Conservation (phyloP, 1,139 yeast genomes). For the Candida frijolesensis region DNA sequence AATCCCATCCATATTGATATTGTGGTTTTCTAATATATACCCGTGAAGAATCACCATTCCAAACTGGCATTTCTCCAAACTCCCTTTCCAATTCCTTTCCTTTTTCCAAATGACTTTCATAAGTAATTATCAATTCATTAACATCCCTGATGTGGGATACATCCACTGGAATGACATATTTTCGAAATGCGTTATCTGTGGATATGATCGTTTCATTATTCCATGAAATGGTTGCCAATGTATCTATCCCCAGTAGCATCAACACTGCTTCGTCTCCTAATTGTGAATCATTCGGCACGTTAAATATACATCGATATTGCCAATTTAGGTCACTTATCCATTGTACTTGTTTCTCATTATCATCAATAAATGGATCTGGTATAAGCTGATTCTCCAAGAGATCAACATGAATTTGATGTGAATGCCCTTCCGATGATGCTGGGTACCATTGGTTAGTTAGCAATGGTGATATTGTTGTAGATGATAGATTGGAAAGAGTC, state of each 20-base stretch:
- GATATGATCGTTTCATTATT: constrained; percentile 33
- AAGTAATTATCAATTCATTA: constrained; percentile 23
- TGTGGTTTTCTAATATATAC: constrained; percentile 53
- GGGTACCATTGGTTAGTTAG: not conserved
- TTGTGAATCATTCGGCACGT: constrained; percentile 6
- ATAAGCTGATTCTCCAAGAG: constrained; percentile 35
- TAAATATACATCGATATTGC: constrained; percentile 34
- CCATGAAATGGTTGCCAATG: constrained; percentile 40
- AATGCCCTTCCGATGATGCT: not conserved
- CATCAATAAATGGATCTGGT: constrained; percentile 45
- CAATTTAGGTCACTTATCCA: constrained; percentile 50
- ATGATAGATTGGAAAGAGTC: not conserved
- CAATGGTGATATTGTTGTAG: not conserved
- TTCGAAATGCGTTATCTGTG: constrained; percentile 43
- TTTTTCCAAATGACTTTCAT: constrained; percentile 23
- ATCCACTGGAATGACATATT: constrained; percentile 19
- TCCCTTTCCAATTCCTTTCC: constrained; percentile 25
- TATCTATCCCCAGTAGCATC: constrained; percentile 48
- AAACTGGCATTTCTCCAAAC: constrained; percentile 24
- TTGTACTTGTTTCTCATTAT: constrained; percentile 42
- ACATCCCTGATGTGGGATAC: constrained; percentile 3
- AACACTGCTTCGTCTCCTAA: constrained; percentile 14
- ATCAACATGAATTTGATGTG: constrained; percentile 39
- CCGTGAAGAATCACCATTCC: constrained; percentile 45
- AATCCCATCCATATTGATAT: constrained; percentile 61